Evolutionary conservation across 2,329 filamentous ascomycete genomes (phyloP).

Genomic region (Fusarium temperatum): DNA sequence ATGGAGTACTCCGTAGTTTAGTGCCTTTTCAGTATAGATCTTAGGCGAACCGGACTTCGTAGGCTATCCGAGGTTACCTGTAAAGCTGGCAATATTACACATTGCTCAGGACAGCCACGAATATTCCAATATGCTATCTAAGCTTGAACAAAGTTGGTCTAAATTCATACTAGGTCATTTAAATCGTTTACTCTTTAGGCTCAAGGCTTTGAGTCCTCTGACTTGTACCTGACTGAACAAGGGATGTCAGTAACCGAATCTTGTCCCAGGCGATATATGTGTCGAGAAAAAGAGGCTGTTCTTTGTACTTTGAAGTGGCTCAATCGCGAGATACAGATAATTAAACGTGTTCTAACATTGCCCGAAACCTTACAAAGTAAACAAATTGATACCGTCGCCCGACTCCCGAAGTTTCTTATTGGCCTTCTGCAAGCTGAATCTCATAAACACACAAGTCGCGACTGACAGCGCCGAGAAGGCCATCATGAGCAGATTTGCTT

Average conservation of each 20-base stretch:
- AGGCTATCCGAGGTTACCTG: background rate
- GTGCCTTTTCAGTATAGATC: fast-evolving
- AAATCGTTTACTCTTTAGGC: fast-evolving
- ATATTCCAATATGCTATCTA: no score
- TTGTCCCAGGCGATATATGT: no score
- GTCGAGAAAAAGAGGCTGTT: no score
- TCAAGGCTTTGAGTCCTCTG: no score
- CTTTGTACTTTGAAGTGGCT: background rate
- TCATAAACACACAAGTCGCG: background rate
- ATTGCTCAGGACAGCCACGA: background rate
- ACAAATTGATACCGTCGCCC: background rate
- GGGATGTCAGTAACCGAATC: no score
- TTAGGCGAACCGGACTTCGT: background rate
- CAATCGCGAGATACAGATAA: no score
- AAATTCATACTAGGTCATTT: no score
- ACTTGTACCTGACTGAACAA: no score
- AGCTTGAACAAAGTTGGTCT: no score
- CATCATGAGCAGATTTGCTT: slow-evolving; percentile 40
- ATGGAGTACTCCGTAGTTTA: background rate
- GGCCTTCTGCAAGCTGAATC: background rate
- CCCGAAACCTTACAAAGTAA: background rate
- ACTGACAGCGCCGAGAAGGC: background rate
- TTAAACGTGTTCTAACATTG: no score
- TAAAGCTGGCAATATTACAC: fast-evolving
- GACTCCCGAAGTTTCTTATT: background rate